Base-by-base conservation (phyloP, 371 early-diverging fungal species). In the Cladochytrium tenue region DNA sequence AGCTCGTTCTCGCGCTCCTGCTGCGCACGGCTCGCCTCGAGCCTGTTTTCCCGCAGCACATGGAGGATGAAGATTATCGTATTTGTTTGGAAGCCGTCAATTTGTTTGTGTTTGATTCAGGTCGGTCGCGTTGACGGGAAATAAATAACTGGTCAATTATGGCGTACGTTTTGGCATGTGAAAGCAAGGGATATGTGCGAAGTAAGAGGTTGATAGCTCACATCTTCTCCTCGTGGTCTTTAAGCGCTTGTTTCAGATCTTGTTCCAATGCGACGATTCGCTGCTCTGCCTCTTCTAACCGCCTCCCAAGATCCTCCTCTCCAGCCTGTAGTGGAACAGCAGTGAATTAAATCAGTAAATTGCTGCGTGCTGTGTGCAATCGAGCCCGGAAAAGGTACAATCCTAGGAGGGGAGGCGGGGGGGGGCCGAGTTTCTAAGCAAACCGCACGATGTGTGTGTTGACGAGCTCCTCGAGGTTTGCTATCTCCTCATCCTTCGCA, bases 1-100 rank as follows among this genome's bases (percentile, higher is more conserved):
- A 80, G 56, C 13, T 72, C 64, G 10, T 51, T 60, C 28, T 71
- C 34, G 2, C 64, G 63, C 20, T 27, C 28, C 30, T 67, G 66
- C 2, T 69, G 52, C 28, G 60, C 64, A 15, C 32, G 30, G 17
- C 36, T 27, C 32, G 50, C 58, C 28, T 66, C 35, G 15, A 53
- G 57, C n/a, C 64, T 71, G 27, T 15, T 0, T 33, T 51, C 23
- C n/a, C n/a, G n/a, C n/a, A n/a, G n/a, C n/a, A 23, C 5, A 56
- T 56, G 30, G 34, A 32, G 3, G 53, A 66, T 4, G 13, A 27
- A n/a, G n/a, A n/a, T n/a, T n/a, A n/a, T n/a, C n/a, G n/a, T n/a
- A n/a, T n/a, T n/a, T n/a, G n/a, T n/a, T n/a, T n/a, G n/a, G n/a
- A n/a, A n/a, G n/a, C n/a, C n/a, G n/a, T n/a, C n/a, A n/a, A n/a